A percentile compares a stretch with the other conserved stretches of the same genome.
Conservation (phyloP, 2,329 filamentous ascomycete species). For the Penicillium olsonii region DNA sequence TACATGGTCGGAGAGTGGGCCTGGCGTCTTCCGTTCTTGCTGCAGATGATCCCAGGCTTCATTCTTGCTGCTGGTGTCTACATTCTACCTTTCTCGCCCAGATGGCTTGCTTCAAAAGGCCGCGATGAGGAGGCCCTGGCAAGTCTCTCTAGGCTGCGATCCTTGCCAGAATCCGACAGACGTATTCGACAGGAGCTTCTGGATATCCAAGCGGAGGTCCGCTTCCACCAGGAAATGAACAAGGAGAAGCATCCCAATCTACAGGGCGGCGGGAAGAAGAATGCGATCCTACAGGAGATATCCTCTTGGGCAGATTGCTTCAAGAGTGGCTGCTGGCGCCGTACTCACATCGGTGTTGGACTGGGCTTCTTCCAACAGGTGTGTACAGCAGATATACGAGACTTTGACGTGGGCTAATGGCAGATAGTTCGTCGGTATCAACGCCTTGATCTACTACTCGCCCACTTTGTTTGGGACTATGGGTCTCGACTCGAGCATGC, state of each 20-base stretch:
- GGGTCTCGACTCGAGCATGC: slow-evolving; percentile 47
- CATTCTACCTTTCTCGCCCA: slow-evolving; percentile 57
- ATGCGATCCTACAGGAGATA: slow-evolving; percentile 50
- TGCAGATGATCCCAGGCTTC: slow-evolving; percentile 48
- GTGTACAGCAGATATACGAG: slow-evolving; percentile 1
- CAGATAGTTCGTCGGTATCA: slow-evolving; percentile 51
- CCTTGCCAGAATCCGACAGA: slow-evolving; percentile 50
- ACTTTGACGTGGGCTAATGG: slow-evolving; percentile 8
- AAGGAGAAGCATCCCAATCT: slow-evolving; percentile 42
- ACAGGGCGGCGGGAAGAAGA: slow-evolving; percentile 33
- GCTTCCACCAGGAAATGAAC: slow-evolving; percentile 52
- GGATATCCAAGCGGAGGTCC: slow-evolving; percentile 56
- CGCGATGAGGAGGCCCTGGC: slow-evolving; percentile 52
- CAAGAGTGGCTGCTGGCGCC: slow-evolving; percentile 50
- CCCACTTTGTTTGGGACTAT: slow-evolving; percentile 60
- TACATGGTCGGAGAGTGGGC: slow-evolving; percentile 50
- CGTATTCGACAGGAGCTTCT: slow-evolving; percentile 54
- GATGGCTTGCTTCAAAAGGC: slow-evolving; percentile 54
- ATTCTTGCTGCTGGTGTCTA: slow-evolving; percentile 39
- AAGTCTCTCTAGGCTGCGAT: slow-evolving; percentile 52
- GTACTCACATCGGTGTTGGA: slow-evolving; percentile 54
- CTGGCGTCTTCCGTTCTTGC: slow-evolving; percentile 50
- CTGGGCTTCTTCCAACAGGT: slow-evolving; percentile 62
- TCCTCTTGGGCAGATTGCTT: slow-evolving; percentile 55
- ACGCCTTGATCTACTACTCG: slow-evolving; percentile 62